Evolutionary conservation across 2,329 filamentous ascomycete genomes (phyloP).

Genomic region (Aspergillus persii): DNA sequence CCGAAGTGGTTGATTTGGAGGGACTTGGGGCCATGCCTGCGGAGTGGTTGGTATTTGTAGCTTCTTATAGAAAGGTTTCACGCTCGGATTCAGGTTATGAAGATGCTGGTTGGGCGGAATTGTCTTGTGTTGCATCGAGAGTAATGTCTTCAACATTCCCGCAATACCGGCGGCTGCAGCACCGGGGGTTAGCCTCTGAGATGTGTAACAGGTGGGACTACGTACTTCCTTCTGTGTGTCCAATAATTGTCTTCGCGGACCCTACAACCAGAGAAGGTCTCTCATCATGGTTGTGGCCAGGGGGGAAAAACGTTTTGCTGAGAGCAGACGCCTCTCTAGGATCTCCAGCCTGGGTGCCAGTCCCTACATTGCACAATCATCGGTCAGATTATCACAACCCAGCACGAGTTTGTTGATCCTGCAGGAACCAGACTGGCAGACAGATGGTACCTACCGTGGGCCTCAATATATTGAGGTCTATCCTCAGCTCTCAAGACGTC

Average conservation of each 20-base stretch:
- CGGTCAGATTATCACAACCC: slow-evolving; percentile 20
- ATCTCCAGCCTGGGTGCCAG: slow-evolving; percentile 27
- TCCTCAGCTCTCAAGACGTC: slow-evolving; percentile 25
- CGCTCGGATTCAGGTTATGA: slow-evolving; percentile 24
- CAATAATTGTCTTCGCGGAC: slow-evolving; percentile 31
- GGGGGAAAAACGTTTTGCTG: slow-evolving; percentile 17
- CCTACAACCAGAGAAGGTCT: slow-evolving; percentile 24
- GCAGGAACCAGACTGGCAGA: neutral
- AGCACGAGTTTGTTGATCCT: slow-evolving; percentile 13
- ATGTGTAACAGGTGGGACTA: neutral
- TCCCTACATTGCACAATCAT: slow-evolving; percentile 1
- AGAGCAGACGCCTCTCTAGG: slow-evolving; percentile 28
- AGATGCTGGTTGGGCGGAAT: slow-evolving; percentile 32
- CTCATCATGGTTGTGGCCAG: slow-evolving; percentile 9
- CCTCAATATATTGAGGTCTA: slow-evolving; percentile 44
- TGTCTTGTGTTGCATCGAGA: slow-evolving; percentile 41
- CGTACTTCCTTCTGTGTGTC: slow-evolving; percentile 31
- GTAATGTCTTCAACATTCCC: slow-evolving; percentile 32
- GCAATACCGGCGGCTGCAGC: slow-evolving; percentile 26
- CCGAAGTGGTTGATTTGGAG: slow-evolving; percentile 24
- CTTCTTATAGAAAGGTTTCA: slow-evolving; percentile 25
- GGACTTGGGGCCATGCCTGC: slow-evolving; percentile 22
- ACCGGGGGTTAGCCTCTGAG: neutral
- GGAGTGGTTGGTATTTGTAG: slow-evolving; percentile 23
- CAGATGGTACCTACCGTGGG: slow-evolving; percentile 35